Conservation (phyloP, 2,329 filamentous ascomycete species). For the Lecanicillium sp. region DNA sequence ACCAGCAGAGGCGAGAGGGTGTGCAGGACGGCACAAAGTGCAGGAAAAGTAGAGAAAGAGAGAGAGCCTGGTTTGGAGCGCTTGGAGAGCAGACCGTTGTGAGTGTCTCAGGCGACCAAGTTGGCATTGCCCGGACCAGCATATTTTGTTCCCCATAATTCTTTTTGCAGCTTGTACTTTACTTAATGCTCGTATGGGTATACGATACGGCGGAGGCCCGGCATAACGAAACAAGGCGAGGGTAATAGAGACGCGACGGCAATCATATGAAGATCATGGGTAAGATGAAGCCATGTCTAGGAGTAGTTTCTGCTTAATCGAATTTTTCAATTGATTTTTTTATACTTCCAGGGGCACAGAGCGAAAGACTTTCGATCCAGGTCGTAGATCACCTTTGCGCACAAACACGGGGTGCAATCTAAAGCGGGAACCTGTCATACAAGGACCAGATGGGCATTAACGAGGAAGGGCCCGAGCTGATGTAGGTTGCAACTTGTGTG, state of each 20-base stretch:
- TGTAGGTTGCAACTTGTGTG: background rate
- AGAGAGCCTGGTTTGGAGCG: too few relatives aligned
- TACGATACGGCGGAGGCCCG: background rate
- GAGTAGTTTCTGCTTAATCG: background rate
- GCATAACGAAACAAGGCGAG: background rate
- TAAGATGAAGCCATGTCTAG: background rate
- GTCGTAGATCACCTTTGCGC: background rate
- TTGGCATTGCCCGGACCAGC: background rate
- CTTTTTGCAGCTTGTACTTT: too few relatives aligned
- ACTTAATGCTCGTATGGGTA: too few relatives aligned
- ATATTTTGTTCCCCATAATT: too few relatives aligned
- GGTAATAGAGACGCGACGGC: background rate
- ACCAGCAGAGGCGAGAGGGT: too few relatives aligned
- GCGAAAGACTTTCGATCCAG: background rate
- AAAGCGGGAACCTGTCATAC: background rate
- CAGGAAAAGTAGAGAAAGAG: background rate
- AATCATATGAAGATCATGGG: constrained; percentile 10
- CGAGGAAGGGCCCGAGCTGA: background rate
- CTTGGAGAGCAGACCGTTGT: background rate
- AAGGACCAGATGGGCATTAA: background rate
- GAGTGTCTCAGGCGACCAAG: constrained; percentile 3
- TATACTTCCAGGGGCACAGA: background rate
- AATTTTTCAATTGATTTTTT: background rate
- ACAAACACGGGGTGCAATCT: too few relatives aligned
- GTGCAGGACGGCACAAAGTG: too few relatives aligned